These are phyloP conservation scores for Camelina laxa DNA, from an alignment of 345 rosid species.

Conservation along the genomic window DNA sequence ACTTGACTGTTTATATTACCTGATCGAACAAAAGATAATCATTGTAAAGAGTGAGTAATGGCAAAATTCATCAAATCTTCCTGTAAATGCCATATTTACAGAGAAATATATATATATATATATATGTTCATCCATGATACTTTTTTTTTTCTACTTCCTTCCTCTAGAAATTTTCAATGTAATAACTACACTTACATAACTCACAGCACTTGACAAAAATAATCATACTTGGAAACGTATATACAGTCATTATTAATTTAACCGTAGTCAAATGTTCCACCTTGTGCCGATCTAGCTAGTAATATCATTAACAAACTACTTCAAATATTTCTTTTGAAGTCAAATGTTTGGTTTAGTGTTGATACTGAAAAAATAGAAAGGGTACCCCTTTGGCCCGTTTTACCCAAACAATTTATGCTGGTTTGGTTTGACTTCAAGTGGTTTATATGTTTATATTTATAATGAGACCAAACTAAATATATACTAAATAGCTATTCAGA, in stretches of 20 bases:
- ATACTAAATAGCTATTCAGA: background rate
- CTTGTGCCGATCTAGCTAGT: slow-evolving; percentile 8
- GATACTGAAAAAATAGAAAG: background rate
- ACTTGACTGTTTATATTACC: background rate
- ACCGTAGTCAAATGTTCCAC: slow-evolving; percentile 1
- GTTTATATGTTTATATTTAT: background rate
- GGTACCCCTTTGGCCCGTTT: no score
- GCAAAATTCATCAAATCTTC: background rate
- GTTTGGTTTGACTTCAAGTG: background rate
- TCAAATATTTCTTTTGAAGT: background rate
- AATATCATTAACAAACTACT: slow-evolving; percentile 9
- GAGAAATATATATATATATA: background rate
- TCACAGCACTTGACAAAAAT: background rate
- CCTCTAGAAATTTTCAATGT: background rate
- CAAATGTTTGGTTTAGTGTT: slow-evolving; percentile 1
- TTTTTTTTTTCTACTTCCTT: background rate
- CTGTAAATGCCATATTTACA: background rate
- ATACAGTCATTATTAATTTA: background rate
- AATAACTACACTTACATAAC: background rate
- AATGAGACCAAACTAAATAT: no score
- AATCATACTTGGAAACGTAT: background rate
- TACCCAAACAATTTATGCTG: background rate
- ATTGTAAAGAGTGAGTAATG: background rate
- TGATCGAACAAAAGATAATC: slow-evolving; percentile 6
- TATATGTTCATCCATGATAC: no score